Evolutionary conservation across 306 rosid genomes (phyloP), one percentile per base, ranked within the genome.

Genomic region (Psophocarpus tetragonolobus): DNA sequence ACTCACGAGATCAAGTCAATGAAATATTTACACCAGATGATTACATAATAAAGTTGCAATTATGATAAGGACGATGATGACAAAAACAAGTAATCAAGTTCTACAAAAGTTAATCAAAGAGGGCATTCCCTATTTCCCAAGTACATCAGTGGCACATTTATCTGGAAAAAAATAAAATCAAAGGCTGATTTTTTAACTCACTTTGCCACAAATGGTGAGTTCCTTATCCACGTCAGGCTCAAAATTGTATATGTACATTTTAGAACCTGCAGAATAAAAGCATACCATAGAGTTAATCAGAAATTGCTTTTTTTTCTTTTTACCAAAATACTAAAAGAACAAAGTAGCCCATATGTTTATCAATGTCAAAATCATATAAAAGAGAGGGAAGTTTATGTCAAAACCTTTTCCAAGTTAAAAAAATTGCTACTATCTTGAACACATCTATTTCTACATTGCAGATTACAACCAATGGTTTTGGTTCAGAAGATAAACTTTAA

Each of bases 201-300:
- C 98, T 93, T 94, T 80, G 70, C 87, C 80, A 89, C 77, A 79
- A 82, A 89, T 7, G 95, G 89, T 10, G 97, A 89, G 78, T 92
- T 87, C 87, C 97, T 89, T 75, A 94, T 89, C 98, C 98, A 94
- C 3, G 97, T 89, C 70, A 92, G 18, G 84, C 85, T 92, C 77
- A 90, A 29, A 88, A 91, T 77, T 45, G 79, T 48, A n/a, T 65
- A 84, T 64, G 89, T 84, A 78, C 88, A 83, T 74, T 86, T 87
- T 64, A 94, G 89, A 85, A 89, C 98, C 97, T 92, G 91, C 74
- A 79, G 71, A 73, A 68, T 71, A 67, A 20, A 76, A 58, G 50
- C 6, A 36, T 38, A 35, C 20, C 14, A 30, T 18, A 54, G n/a
- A 48, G 27, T 42, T 18, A 42, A 74, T 41, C 73, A 74, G 24